phyloP scores from a whole-genome alignment of 768 basidiomycete species.

The Lentinus brumalis region DNA sequence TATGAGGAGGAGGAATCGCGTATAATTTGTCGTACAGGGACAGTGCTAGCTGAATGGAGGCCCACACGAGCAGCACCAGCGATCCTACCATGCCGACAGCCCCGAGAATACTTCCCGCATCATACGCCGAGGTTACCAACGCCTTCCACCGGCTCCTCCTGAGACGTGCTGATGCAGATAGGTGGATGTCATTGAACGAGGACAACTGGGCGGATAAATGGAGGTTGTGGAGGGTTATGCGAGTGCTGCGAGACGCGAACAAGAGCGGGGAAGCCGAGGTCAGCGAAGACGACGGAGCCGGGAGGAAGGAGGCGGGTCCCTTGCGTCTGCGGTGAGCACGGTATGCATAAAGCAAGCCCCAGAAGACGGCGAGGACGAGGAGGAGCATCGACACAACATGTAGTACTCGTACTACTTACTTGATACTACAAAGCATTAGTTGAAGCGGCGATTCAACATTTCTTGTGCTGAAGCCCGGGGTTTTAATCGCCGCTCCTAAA shows the following conservation, averaged over 20 bases:
- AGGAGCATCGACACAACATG: not conserved
- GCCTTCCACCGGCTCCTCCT: conserved; percentile 25
- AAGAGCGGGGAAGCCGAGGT: conserved; percentile 12
- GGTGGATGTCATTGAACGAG: conserved; percentile 51
- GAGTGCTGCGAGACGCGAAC: conserved; percentile 6
- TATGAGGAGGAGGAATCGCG: not conserved
- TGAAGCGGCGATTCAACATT: no score
- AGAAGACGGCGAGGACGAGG: conserved; percentile 14
- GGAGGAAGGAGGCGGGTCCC: not conserved
- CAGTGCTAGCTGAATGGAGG: conserved; percentile 16
- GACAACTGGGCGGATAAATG: conserved; percentile 48
- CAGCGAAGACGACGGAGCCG: conserved; percentile 1
- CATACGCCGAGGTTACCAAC: conserved; percentile 45
- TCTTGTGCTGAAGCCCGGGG: no score
- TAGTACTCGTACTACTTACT: no score
- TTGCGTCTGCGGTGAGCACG: conserved; percentile 2
- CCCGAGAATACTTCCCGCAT: conserved; percentile 48
- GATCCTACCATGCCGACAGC: conserved; percentile 50
- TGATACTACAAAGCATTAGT: no score
- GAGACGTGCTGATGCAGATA: conserved; percentile 40
- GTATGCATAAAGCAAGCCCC: conserved; percentile 5
- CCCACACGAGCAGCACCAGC: conserved; percentile 42
- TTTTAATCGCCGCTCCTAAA: no score
- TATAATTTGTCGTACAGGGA: not conserved
- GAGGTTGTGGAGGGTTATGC: conserved; percentile 23